phyloP scores from a whole-genome alignment of 352 stramenopile species.

The Plasmopara viticola region DNA sequence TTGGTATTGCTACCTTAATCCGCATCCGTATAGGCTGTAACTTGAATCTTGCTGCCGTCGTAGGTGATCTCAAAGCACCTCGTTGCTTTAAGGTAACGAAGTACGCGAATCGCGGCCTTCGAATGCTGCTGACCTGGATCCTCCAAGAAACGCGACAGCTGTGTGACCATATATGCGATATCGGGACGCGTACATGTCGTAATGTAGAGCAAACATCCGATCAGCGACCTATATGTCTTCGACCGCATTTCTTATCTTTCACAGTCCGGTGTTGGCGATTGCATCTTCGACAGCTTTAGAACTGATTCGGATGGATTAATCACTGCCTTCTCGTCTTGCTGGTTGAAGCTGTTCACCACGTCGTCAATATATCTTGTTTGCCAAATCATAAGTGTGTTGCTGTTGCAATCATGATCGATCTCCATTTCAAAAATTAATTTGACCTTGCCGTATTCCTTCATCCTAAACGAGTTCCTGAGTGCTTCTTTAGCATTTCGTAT shows the following conservation, averaged over 20 bases:
- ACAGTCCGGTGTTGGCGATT: no score
- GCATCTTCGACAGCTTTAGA: no score
- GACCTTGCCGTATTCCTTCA: neutral
- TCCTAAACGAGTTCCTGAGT: neutral
- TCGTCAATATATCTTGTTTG: constrained; percentile 1
- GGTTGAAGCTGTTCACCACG: neutral
- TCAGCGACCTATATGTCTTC: no score
- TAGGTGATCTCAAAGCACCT: no score
- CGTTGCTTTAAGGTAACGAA: no score
- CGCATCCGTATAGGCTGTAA: no score
- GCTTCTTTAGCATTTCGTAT: neutral
- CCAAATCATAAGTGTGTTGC: neutral
- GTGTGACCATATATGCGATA: neutral
- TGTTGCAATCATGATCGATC: neutral
- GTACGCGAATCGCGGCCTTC: no score
- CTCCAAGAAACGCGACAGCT: neutral
- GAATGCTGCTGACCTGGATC: neutral
- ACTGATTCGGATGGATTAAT: neutral
- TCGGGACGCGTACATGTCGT: neutral
- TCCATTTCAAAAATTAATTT: neutral
- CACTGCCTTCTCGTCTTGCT: neutral
- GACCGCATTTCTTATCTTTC: no score
- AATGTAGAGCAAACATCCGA: neutral
- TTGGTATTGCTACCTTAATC: no score
- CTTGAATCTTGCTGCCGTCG: no score